Conservation (phyloP, 2,329 filamentous ascomycete genomes). For the Colletotrichum coccodes region DNA sequence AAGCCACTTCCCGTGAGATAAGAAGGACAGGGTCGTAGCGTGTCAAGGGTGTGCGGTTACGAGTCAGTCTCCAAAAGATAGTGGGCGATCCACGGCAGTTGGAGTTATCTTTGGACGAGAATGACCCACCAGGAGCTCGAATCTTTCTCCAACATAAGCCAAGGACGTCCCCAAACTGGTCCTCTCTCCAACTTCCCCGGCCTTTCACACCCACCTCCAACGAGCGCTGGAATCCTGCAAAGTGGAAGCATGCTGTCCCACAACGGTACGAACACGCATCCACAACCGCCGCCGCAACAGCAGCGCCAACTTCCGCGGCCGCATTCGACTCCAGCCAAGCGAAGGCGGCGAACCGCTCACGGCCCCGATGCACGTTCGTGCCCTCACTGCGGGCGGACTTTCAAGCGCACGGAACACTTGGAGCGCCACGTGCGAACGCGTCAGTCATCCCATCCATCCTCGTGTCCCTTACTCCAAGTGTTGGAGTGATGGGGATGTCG, state of each 20-base stretch:
- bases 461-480: background rate
- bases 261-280: constrained; percentile 10
- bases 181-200: constrained; percentile 29
- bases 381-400: constrained; percentile 52
- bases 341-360: constrained; percentile 35
- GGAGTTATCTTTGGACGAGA: constrained; percentile 1
- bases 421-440: constrained; percentile 58
- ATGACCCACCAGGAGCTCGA: constrained; percentile 3
- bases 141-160: constrained; percentile 34
- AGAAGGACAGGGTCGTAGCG: background rate
- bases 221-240: background rate
- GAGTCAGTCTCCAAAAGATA: constrained; percentile 30
- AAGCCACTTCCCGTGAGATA: background rate
- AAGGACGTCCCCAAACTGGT: constrained; percentile 11
- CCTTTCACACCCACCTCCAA: constrained; percentile 24
- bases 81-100: constrained; percentile 3
- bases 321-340: constrained; percentile 33
- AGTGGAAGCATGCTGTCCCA: constrained; percentile 27
- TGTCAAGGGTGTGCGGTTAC: background rate
- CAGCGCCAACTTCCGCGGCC: constrained; percentile 22
- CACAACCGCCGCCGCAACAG: constrained; percentile 21
- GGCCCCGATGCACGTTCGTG: constrained; percentile 42
- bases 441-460: constrained; percentile 40
- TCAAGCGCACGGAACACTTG: constrained; percentile 58
- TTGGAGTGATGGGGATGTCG: background rate